Base-by-base conservation (phyloP, 495 filamentous ascomycete genomes). In the Neurospora sp. region DNA sequence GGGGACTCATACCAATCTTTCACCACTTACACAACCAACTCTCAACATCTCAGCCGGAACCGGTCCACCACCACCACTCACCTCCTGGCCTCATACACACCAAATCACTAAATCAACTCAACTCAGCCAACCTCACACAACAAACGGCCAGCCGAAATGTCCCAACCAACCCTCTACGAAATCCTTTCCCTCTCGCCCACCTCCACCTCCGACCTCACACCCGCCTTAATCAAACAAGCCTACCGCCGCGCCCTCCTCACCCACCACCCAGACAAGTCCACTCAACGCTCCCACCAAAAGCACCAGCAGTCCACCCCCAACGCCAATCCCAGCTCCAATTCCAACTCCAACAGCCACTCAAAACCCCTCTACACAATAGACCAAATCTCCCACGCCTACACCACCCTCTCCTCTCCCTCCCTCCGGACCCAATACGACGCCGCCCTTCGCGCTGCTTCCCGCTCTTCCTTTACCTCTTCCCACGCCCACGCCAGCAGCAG, bases 241-340 rank as follows among this genome's bases (percentile, higher is more conserved):
- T 97, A 97, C 81, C 91, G 89, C 76, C 88, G 88, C 74, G 90
- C 94, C 1, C 86, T 97, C 10, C 86, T 97, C 7, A 84, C 82
- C 68, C 84, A 96, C 81, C 94, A 97, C 80, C 94, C 94, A 0
- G 94, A 97, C 84, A 96, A 96, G 78, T 78, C 80, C 40, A 53
- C 35, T 5, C 35, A 37, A 37, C 35, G 5, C 31, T 35, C 31
- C 31, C 31, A 35, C 31, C 31, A 35, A 35, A 35, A 35, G 4
- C 31, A 35, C 0, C 31, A 35, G 0, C 31, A 35, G 31, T 35
- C 31, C 31, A 35, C 35, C 35, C 35, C 35, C 35, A 37, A 37
- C 7, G 4, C 35, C 39, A 40, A 40, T 6, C 70, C 39, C 47
- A 68, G 3, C 74, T 5, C 41, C 75, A 68, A 4, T 73, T 6